A percentile compares a stretch with the other conserved stretches of the same genome.
Evolutionary conservation across 768 basidiomycete genomes (phyloP).

Genomic region (Suillus occidentalis): DNA sequence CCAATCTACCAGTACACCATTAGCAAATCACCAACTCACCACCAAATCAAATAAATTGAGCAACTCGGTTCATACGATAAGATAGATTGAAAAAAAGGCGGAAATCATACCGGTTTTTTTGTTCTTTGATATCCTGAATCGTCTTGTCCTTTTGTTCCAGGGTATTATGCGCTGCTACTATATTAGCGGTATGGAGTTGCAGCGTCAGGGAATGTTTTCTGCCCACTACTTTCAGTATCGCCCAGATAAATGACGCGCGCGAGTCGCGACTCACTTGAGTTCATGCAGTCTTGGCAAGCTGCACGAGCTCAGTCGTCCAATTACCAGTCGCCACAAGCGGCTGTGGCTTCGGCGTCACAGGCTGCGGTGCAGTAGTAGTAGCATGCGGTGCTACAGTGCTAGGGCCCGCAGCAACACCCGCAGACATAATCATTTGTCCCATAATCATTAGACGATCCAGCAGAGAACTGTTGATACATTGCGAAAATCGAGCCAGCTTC

Average conservation of each 20-base stretch:
- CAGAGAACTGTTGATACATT: constrained; percentile 38
- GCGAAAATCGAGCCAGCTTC: constrained; percentile 24
- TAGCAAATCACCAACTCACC: constrained; percentile 10
- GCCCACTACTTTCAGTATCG: background rate
- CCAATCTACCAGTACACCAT: constrained; percentile 47
- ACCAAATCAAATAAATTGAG: constrained; percentile 12
- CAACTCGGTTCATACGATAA: background rate
- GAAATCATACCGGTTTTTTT: constrained; percentile 72
- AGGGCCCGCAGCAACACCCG: constrained; percentile 33
- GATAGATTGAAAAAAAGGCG: background rate
- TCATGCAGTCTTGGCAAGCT: constrained; percentile 86
- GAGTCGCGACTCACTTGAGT: constrained; percentile 62
- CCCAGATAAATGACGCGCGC: background rate
- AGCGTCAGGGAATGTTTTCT: constrained; percentile 85
- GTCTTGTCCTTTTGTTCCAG: constrained; percentile 76
- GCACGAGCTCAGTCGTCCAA: constrained; percentile 85
- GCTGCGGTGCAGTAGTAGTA: constrained; percentile 16
- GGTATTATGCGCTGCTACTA: constrained; percentile 78
- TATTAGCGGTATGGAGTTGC: constrained; percentile 85
- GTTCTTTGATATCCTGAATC: constrained; percentile 79
- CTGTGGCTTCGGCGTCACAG: constrained; percentile 26
- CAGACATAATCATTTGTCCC: constrained; percentile 32
- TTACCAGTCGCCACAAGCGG: constrained; percentile 80
- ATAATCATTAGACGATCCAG: constrained; percentile 34
- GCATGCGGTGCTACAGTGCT: constrained; percentile 34